Base-by-base conservation (phyloP, 495 filamentous ascomycete genomes). In the Penicillium paradoxum region DNA sequence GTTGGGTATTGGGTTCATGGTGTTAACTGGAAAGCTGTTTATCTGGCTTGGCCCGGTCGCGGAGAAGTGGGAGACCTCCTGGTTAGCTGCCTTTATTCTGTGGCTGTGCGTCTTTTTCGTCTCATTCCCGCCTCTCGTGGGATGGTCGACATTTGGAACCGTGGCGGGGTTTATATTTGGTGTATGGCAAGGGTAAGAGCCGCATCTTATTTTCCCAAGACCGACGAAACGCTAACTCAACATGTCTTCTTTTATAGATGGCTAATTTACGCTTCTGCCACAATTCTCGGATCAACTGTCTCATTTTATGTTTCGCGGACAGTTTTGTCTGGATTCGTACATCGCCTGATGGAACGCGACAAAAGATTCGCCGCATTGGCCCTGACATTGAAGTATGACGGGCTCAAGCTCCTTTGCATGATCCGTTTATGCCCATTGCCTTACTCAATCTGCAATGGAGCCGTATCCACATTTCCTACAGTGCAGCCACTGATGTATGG, bases 391-490 rank as follows among this genome's bases (percentile, higher is more conserved):
- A 83, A 84, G 46, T 84, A 90, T 59, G 93, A 98, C 64, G 95
- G 93, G 0, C 65, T 98, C 34, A 89, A 90, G 55, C 77, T 97
- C 15, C 76, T 98, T 27, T 84, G 86, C 58, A 96, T 96, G 88
- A 95, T 98, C 51, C 79, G 93, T 25, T 73, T 97, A 32, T 97
- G 93, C 54, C 93, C 93, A 19, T 68, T 97, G 53, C 93, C 93
- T n/a, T 98, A 95, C 65, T 92, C 88, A 19, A 73, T 97, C 51
- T 91, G 88, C 60, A 98, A 98, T 62, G 93, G 91, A 17, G 95
- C 93, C 19, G 82, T 98, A 24, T 89, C 89, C 17, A 97, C 92
- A 2, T 91, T 98, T 57, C 90, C 89, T 2, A 95, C 90, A 6
- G 88, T 98, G 6, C 77, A 83, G 43, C 85, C 87, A 14, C 68